Evolutionary conservation across 2,329 filamentous ascomycete species (phyloP), one percentile per base, ranked within the genome.

Genomic region (Calonectria crousiana): DNA sequence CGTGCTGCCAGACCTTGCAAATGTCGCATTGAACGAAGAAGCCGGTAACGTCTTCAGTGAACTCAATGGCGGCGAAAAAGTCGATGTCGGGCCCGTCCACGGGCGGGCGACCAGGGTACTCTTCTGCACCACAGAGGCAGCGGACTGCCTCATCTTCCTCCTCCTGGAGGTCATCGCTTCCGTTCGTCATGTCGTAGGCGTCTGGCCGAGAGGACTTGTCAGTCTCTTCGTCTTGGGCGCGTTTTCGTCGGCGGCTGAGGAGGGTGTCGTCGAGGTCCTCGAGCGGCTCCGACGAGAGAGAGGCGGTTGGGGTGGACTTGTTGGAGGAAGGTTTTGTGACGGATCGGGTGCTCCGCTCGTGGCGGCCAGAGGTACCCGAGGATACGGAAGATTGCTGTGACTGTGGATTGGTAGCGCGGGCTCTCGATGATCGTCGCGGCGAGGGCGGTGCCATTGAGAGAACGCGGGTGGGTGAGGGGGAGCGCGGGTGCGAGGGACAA

Each of bases 1-100:
- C 97, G 84, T 99, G 97, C 84, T 99, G 97, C 97, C 96, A 99
- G 76, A 98, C 97, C 84, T 98, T 97, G 89, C 97, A 99, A 77
- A 95, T 90, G 86, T 98, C 97, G 90, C 97, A 99, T 88, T 98
- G 96, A 78, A 99, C 96, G 86, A 98, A 99, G 85, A 98, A 94
- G 67, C 96, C 96, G 56, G 96, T 97, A 78, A 96, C 90, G 78
- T 98, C 96, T 81, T 98, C 95, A 38, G 93, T 92, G 76, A 95
- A 89, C 76, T 92, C 87, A 86, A 92, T 86, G 84, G 89, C 84
- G 84, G 89, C 85, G 86, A 92, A 86, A 83, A 90, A 85, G 80
- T 92, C 88, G 76, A 88, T 84, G 80, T 92, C 88, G 81, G 88
- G 88, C 73, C 90, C 89, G 77, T 93, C 90, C 80, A 91, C 89